Base-by-base conservation (phyloP, 257 asterid genomes). In the Ocimum tenuiflorum region DNA sequence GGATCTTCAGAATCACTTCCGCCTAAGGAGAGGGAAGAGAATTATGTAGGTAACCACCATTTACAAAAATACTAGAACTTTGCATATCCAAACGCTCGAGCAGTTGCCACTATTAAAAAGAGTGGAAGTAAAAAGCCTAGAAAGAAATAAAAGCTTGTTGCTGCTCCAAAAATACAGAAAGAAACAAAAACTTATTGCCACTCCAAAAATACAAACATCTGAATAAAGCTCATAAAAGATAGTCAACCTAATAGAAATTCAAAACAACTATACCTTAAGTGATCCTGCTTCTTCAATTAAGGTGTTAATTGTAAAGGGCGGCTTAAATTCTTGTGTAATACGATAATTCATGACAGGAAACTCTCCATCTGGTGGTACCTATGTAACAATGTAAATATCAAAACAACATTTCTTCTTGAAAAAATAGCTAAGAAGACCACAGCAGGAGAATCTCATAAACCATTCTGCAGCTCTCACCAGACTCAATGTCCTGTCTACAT, bases 271-370 rank as follows among this genome's bases (percentile, higher is more conserved):
- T 82, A 94, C 99, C 97, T 84, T 94, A 36, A 82, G 91, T 13
- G 86, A 70, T 41, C 95, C 96, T 27, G 99, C 95, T 83, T 88
- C 96, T 81, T 94, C 99, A 71, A 94, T 85, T 78, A 94, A 82
- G 77, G 96, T 73, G 68, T 88, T 90, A 49, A 94, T 71, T 59
- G 95, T 78, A 69, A 94, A 94, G 39, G 99, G 99, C 65, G 99
- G 97, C 83, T 94, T 94, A 82, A 94, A 90, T 83, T 94, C 99
- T 80, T 94, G 97, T 35, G 99, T 90, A 71, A 94, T 90, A 54
- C 99, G 96, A 79, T 94, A 94, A 72, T 94, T 94, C 99, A 94
- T 94, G 70, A 94, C 99, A 55, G 99, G 97, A 74, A 94, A 94
- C 67, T 94, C 99, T 73, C 99, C 99, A 77, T 90, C 99, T 19